phyloP scores from a whole-genome alignment of 495 filamentous ascomycete species.

The Usnea hakonensis region DNA sequence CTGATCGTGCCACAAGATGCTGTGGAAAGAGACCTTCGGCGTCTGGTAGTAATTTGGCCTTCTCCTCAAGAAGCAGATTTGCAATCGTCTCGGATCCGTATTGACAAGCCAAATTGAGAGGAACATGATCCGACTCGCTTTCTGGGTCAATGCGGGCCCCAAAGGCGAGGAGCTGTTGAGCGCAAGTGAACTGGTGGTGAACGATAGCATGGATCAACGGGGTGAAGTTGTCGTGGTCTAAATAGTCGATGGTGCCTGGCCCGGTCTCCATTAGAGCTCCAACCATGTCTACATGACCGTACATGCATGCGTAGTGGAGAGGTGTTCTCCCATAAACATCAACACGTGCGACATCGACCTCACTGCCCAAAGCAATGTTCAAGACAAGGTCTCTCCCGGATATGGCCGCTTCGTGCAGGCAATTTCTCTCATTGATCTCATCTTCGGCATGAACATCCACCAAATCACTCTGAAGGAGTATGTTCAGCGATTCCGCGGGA shows the following conservation, averaged over 20 bases:
- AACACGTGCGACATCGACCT: slow-evolving; percentile 65
- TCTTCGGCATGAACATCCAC: slow-evolving; percentile 85
- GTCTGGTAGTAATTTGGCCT: slow-evolving; percentile 73
- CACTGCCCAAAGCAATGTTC: slow-evolving; percentile 57
- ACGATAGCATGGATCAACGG: slow-evolving; percentile 92
- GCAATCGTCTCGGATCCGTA: slow-evolving; percentile 78
- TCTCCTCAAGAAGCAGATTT: slow-evolving; percentile 69
- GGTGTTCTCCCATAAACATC: slow-evolving; percentile 94
- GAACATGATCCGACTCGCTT: slow-evolving; percentile 83
- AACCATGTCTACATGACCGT: slow-evolving; percentile 82
- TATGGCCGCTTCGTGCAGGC: slow-evolving; percentile 88
- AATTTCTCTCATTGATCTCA: slow-evolving; percentile 95
- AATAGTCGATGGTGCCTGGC: slow-evolving; percentile 65
- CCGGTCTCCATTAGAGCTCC: slow-evolving; percentile 54
- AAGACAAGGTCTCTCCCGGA: slow-evolving; percentile 75
- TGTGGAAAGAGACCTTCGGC: slow-evolving; percentile 97
- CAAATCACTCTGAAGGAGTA: slow-evolving; percentile 69
- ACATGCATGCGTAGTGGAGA: slow-evolving; percentile 92
- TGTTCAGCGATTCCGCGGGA: slow-evolving; percentile 64
- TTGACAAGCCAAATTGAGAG: slow-evolving; percentile 89
- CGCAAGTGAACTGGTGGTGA: slow-evolving; percentile 69
- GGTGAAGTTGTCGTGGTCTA: slow-evolving; percentile 96
- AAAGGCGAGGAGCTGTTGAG: slow-evolving; percentile 60
- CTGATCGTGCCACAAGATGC: slow-evolving; percentile 88
- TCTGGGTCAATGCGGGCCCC: slow-evolving; percentile 73